Conservation (phyloP, 495 filamentous ascomycete species). For the Peziza echinospora region DNA sequence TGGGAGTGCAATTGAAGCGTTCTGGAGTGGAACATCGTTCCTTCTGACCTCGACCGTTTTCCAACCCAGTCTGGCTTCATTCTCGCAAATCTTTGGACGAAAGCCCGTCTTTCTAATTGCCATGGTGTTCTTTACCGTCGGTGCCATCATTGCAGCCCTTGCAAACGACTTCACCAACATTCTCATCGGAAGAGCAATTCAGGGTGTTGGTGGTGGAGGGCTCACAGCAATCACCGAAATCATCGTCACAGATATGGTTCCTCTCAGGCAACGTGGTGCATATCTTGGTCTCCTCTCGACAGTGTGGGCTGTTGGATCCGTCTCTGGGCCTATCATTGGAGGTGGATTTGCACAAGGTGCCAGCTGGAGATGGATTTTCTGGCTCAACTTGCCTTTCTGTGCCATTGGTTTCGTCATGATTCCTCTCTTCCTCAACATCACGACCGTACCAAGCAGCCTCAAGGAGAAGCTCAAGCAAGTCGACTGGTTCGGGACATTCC, state of each 20-base stretch:
- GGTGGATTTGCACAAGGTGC: conserved; percentile 44
- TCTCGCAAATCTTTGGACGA: conserved; percentile 33
- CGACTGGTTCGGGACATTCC: conserved; percentile 37
- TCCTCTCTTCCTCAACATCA: conserved; percentile 23
- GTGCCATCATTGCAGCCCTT: conserved; percentile 37
- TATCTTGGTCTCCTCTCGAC: conserved; percentile 23
- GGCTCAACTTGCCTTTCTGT: conserved; percentile 26
- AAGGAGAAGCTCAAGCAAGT: conserved; percentile 27
- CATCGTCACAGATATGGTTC: conserved; percentile 42
- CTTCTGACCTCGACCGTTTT: conserved; percentile 31
- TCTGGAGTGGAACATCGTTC: conserved; percentile 37
- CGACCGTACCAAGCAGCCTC: conserved; percentile 18
- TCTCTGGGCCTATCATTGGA: conserved; percentile 45
- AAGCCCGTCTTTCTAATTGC: conserved; percentile 29
- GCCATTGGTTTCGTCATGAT: conserved; percentile 21
- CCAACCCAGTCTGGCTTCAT: conserved; percentile 28
- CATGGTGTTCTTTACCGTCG: conserved; percentile 32
- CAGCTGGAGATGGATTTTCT: conserved; percentile 37
- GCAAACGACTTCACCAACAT: conserved; percentile 38
- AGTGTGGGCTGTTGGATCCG: conserved; percentile 46
- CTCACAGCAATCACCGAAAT: conserved; percentile 41
- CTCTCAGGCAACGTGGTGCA: conserved; percentile 28
- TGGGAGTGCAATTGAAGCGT: conserved; percentile 36
- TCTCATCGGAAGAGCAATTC: conserved; percentile 41
- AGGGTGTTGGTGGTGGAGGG: conserved; percentile 54